Evolutionary conservation across 2,329 filamentous ascomycete species (phyloP), one percentile per base, ranked within the genome.

Genomic region (Escovopsis weberi): DNA sequence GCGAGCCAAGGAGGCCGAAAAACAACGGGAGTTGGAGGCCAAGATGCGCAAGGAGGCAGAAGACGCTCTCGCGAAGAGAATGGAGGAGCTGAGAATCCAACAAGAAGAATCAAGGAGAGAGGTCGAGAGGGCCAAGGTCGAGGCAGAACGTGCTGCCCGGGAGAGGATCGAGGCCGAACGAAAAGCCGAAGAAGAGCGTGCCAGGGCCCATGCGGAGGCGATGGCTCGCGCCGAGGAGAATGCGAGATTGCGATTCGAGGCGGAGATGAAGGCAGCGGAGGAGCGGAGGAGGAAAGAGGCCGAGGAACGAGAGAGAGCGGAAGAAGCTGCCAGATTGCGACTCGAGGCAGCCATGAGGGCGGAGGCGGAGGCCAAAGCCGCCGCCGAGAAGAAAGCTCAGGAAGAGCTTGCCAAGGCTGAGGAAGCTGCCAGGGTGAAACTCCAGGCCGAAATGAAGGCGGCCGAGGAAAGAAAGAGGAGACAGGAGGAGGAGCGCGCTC

Each of bases 41-140:
- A 61, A 65, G 48, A 69, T 64, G 38, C 62, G 65, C 28, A 60
- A 55, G 42, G 68, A 72, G 40, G 64, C 69, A 7, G 69, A 72
- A 39, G 60, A 66, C 9, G 61, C 63, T 12, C 64, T 67, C 44
- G 48, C 54, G 38, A 57, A 49, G 44, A 61, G 60, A 48, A 61
- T 66, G 59, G 66, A 67, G 41, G 63, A 67, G 7, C 45, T 60
- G 47, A 55, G 47, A 35, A 59, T 54, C 45, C 66, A 65, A 1
- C 58, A 70, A 34, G 70, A 69, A 40, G 65, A 67, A 40, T 63
- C 66, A 1, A 59, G 61, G 42, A 60, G 62, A 46, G 66, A 73
- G 44, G 64, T 74, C 5, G 68, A 70, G 43, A 61, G 60, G 23
- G 69, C 68, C 6, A 64, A 56, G 45, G 55, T 51, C 15, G 68